Evolutionary conservation across 2,329 filamentous ascomycete genomes (phyloP).

Genomic region (Aspergillus transmontanensis): DNA sequence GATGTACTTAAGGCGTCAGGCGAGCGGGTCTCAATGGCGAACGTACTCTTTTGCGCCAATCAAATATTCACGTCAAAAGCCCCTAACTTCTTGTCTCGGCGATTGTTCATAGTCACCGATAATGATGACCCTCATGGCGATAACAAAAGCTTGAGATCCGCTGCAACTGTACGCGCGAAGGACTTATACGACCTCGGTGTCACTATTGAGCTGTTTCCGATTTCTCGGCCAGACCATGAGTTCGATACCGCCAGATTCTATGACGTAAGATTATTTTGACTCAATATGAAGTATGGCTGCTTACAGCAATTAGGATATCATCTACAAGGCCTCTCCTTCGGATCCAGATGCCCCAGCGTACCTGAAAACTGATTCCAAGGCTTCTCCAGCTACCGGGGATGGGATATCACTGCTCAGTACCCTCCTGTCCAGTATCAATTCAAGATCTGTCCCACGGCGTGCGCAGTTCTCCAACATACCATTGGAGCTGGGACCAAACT

Average conservation of each 20-base stretch:
- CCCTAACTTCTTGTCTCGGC: conserved; percentile 87
- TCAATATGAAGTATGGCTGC: conserved; percentile 7
- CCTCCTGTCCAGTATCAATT: conserved; percentile 84
- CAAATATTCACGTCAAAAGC: conserved; percentile 95
- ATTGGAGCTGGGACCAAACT: conserved; percentile 80
- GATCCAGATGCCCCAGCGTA: conserved; percentile 68
- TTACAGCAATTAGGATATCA: conserved; percentile 68
- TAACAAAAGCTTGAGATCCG: conserved; percentile 72
- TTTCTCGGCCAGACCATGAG: conserved; percentile 67
- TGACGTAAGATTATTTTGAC: conserved; percentile 62
- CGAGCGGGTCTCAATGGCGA: conserved; percentile 77
- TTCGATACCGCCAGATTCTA: conserved; percentile 91
- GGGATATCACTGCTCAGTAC: conserved; percentile 78
- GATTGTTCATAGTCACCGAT: conserved; percentile 95
- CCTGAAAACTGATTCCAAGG: conserved; percentile 50
- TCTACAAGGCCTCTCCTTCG: conserved; percentile 73
- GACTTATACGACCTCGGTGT: conserved; percentile 94
- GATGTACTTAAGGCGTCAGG: conserved; percentile 70
- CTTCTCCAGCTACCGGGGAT: conserved; percentile 69
- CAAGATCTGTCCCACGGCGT: conserved; percentile 82
- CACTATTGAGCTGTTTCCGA: conserved; percentile 88
- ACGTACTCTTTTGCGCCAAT: conserved; percentile 90
- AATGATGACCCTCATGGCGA: conserved; percentile 80
- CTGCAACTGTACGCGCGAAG: conserved; percentile 84
- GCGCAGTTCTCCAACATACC: conserved; percentile 85